Evolutionary conservation across 176 grass and related monocot genomes (phyloP).

Genomic region (Elymus sibiricus): DNA sequence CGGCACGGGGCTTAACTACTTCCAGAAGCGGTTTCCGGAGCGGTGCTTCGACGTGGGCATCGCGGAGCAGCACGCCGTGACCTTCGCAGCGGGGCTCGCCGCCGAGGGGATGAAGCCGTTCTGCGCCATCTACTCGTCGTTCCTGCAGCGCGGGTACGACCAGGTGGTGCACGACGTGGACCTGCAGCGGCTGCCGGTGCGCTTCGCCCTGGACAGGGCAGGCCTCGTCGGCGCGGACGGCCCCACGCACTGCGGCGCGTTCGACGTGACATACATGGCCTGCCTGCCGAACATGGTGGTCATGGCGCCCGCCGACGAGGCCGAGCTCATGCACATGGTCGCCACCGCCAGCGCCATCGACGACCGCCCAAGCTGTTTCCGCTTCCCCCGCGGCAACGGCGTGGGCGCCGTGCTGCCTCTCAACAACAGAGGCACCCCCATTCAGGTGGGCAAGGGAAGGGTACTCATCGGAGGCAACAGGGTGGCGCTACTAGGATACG

Average conservation of each 20-base stretch:
- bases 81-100: slow-evolving; percentile 85
- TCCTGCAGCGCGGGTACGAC: slow-evolving; percentile 96
- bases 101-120: slow-evolving; percentile 89
- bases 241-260: slow-evolving; percentile 91
- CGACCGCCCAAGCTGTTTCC: slow-evolving; percentile 80
- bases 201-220: slow-evolving; percentile 79
- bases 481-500: slow-evolving; percentile 84
- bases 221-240: slow-evolving; percentile 93
- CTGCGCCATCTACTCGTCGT: slow-evolving; percentile 95
- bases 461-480: slow-evolving; percentile 60
- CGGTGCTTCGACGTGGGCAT: slow-evolving; percentile 99
- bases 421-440: slow-evolving; percentile 40
- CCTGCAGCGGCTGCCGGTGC: slow-evolving; percentile 78
- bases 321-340: slow-evolving; percentile 95
- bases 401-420: slow-evolving; percentile 54
- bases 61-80: slow-evolving; percentile 96
- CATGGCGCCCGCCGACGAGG: slow-evolving; percentile 90
- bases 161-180: slow-evolving; percentile 98
- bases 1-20: slow-evolving; percentile 93
- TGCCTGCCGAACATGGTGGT: slow-evolving; percentile 98
- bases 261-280: slow-evolving; percentile 91
- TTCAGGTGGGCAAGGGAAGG: slow-evolving; percentile 67
- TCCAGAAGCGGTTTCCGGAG: slow-evolving; percentile 84
- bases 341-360: slow-evolving; percentile 88
- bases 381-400: slow-evolving; percentile 87